phyloP scores from a whole-genome alignment of 1,284 basidiomycete species.

The Porodaedalea pini region DNA sequence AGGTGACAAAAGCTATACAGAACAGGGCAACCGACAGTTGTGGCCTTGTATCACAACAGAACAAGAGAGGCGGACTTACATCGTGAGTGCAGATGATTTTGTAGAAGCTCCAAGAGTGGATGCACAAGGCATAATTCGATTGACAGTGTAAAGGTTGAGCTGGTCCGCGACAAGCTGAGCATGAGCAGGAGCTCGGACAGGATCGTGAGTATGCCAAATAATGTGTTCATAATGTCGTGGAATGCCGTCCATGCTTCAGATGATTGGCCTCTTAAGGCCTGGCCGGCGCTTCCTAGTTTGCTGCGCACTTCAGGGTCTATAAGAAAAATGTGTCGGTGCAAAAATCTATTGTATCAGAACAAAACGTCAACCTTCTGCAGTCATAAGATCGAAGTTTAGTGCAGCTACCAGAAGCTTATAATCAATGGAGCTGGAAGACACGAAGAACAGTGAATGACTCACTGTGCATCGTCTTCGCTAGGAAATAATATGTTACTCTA shows the following conservation, averaged over 20 bases:
- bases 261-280: not conserved
- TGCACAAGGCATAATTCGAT: not conserved
- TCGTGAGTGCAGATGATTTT: not conserved
- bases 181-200: not conserved
- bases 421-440: not conserved
- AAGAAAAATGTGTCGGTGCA: too few species aligned
- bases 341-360: not conserved
- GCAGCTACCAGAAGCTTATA: not conserved
- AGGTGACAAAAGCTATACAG: conserved; percentile 12
- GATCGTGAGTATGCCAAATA: not conserved
- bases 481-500: conserved; percentile 6
- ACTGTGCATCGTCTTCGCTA: conserved; percentile 7
- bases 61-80: not conserved
- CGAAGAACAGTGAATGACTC: not conserved
- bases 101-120: not conserved
- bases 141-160: not conserved
- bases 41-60: not conserved
- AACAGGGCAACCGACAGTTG: not conserved
- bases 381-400: conserved; percentile 4
- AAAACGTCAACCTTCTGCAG: not conserved
- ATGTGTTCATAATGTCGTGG: not conserved
- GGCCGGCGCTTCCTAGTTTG: not conserved
- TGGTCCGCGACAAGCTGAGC: not conserved
- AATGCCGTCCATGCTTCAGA: conserved; percentile 1
- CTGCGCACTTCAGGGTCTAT: conserved; percentile 3